Conservation (phyloP, 768 basidiomycete species). For the Boletus fagicola region DNA sequence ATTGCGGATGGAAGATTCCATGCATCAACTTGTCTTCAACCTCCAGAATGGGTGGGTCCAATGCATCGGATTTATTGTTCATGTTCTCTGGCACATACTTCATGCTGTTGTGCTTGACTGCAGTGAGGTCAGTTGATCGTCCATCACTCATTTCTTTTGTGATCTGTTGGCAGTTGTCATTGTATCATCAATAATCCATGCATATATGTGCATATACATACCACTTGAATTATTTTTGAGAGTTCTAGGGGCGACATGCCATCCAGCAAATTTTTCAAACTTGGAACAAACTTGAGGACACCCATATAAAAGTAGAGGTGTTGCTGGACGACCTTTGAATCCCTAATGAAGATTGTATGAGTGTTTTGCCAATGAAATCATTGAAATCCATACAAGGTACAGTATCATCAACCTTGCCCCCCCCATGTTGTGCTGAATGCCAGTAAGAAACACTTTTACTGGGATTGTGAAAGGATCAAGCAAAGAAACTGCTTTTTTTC, state of each 20-base stretch:
- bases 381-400: not conserved
- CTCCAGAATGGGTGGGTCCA: not conserved
- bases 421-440: not conserved
- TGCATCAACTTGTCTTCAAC: too few species aligned
- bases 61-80: not conserved
- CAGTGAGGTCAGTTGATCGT: not conserved
- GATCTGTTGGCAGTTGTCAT: not conserved
- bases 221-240: not conserved
- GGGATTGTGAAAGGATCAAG: not conserved
- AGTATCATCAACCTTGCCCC: not conserved
- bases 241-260: not conserved
- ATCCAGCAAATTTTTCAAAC: not conserved
- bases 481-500: not conserved
- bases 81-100: not conserved
- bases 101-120: not conserved
- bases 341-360: not conserved
- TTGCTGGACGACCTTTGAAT: not conserved
- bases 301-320: not conserved
- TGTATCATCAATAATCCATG: not conserved
- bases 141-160: not conserved
- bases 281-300: not conserved
- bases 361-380: not conserved
- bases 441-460: not conserved
- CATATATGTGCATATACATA: not conserved
- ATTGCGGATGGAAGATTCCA: conserved; percentile 4